These are phyloP conservation scores for Colletotrichum cuscutae DNA, from an alignment of 2,329 filamentous ascomycete genomes.

Conservation along the genomic window DNA sequence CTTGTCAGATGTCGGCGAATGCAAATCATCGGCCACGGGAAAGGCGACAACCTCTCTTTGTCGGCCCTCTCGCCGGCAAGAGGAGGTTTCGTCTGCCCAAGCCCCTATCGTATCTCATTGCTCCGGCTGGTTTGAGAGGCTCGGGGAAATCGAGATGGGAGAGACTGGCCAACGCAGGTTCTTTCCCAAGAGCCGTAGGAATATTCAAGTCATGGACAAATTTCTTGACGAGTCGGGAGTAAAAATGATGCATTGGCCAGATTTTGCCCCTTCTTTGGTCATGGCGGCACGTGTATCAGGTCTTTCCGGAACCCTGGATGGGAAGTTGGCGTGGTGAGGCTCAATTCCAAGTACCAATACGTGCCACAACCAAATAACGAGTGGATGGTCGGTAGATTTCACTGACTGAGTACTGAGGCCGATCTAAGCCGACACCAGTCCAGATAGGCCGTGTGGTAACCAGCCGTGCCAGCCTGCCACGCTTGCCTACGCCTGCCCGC, in stretches of 20 bases:
- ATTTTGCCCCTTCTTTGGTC: neutral
- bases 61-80: neutral
- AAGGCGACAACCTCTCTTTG: neutral
- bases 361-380: neutral
- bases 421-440: neutral
- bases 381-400: neutral
- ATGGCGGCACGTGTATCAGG: neutral
- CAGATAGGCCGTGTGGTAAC: neutral
- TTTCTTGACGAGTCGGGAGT: neutral
- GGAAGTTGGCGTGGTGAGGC: neutral
- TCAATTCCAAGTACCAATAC: neutral
- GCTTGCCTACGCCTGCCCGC: constrained; percentile 5
- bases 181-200: neutral
- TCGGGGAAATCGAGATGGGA: neutral
- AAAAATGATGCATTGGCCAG: neutral
- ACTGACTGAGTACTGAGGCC: neutral
- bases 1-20: neutral
- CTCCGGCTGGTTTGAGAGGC: neutral
- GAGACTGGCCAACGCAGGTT: too few species aligned
- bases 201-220: neutral
- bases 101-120: neutral
- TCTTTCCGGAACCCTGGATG: neutral
- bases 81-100: neutral
- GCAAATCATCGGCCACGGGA: neutral
- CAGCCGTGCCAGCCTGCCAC: too few species aligned